Percentiles rank a stretch among this genome's conserved stretches.
These are phyloP conservation scores for Cladosporium velox DNA, from an alignment of 2,329 filamentous ascomycete genomes.

Conservation along the genomic window DNA sequence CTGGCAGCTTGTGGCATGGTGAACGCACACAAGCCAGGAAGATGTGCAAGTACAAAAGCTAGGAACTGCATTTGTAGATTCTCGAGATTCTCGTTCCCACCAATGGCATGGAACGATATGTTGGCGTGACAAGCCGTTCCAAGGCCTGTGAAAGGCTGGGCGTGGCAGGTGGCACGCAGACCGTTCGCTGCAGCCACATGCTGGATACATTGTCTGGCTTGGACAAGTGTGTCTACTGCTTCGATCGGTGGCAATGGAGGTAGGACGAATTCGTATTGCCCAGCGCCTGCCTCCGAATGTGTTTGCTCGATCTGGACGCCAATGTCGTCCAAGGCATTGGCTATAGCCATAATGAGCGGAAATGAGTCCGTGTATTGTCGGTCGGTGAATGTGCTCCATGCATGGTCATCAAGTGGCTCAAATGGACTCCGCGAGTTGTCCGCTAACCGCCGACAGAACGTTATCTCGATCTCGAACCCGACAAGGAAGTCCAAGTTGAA, in stretches of 20 bases:
- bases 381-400: conserved; percentile 68
- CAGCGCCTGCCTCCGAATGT: conserved; percentile 71
- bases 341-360: conserved; percentile 66
- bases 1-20: conserved; percentile 65
- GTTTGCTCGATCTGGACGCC: conserved; percentile 71
- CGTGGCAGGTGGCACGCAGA: conserved; percentile 71
- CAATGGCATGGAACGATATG: conserved; percentile 71
- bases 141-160: conserved; percentile 63
- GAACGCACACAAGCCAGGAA: conserved; percentile 68
- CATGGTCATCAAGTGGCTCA: conserved; percentile 62
- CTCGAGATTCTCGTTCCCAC: conserved; percentile 40
- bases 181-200: conserved; percentile 63
- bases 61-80: conserved; percentile 64
- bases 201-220: conserved; percentile 68
- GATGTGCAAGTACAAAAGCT: conserved; percentile 67
- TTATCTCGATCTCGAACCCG: conserved; percentile 81
- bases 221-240: conserved; percentile 71
- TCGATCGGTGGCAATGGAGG: conserved; percentile 62
- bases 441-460: conserved; percentile 61
- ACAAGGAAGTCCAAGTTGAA: conserved; percentile 62
- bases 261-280: conserved; percentile 78
- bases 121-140: conserved; percentile 72
- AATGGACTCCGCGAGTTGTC: conserved; percentile 39
- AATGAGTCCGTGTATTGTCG: conserved; percentile 61
- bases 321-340: conserved; percentile 59